These are phyloP conservation scores for Seiridium cupressi DNA, from an alignment of 2,329 filamentous ascomycete species.

Conservation along the genomic window DNA sequence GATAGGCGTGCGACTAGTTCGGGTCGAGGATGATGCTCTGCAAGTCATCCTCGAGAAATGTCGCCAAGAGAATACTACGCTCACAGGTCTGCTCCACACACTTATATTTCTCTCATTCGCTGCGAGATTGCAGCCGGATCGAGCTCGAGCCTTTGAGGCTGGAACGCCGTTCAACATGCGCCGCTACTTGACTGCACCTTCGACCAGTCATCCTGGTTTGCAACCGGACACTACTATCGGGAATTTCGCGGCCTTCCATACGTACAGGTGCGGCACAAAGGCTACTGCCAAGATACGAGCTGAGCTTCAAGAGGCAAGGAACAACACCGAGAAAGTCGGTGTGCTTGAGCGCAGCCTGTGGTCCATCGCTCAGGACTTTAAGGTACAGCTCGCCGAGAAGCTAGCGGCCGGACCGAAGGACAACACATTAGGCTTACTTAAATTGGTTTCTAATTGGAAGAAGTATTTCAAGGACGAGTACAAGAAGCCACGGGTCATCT, in stretches of 20 bases:
- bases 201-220: background rate
- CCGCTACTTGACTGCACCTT: slow-evolving; percentile 13
- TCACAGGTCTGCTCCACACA: slow-evolving; percentile 26
- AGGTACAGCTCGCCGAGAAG: slow-evolving; percentile 12
- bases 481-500: slow-evolving; percentile 16
- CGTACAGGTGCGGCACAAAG: slow-evolving; percentile 6
- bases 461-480: background rate
- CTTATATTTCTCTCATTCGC: slow-evolving; percentile 20
- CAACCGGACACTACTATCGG: slow-evolving; percentile 12
- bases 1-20: slow-evolving; percentile 19
- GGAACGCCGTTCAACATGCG: slow-evolving; percentile 21
- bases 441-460: slow-evolving; percentile 23
- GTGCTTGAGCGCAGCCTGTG: slow-evolving; percentile 17
- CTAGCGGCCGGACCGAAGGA: slow-evolving; percentile 20
- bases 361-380: slow-evolving; percentile 13
- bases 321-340: background rate
- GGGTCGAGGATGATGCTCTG: slow-evolving; percentile 13
- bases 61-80: slow-evolving; percentile 23
- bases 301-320: background rate
- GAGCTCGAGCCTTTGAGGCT: slow-evolving; percentile 5
- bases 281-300: background rate
- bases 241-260: slow-evolving; percentile 13
- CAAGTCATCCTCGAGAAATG: slow-evolving; percentile 19
- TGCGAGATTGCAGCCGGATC: slow-evolving; percentile 6
- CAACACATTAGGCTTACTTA: slow-evolving; percentile 20